Evolutionary conservation across 2,329 filamentous ascomycete species (phyloP).

Genomic region (Phaeosphaeriaceae sp.): DNA sequence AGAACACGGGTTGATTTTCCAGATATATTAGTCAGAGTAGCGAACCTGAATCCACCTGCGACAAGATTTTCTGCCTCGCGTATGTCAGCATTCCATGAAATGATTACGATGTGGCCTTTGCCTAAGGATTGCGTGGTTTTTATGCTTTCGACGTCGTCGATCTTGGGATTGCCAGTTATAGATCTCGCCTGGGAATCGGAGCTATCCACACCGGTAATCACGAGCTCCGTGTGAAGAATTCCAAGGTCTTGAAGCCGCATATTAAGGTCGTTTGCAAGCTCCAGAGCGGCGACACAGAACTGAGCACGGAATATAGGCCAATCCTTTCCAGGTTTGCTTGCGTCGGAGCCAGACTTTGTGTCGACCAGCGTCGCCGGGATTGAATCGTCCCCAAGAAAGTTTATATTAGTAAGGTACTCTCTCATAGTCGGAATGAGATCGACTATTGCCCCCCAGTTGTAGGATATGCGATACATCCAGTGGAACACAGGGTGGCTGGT

Average conservation of each 20-base stretch:
- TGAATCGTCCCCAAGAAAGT: constrained; percentile 5
- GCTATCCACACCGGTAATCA: constrained; percentile 63
- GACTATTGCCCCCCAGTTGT: constrained; percentile 72
- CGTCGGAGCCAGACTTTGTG: constrained; percentile 38
- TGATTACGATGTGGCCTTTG: constrained; percentile 77
- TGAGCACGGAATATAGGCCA: constrained; percentile 75
- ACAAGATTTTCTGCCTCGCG: constrained; percentile 68
- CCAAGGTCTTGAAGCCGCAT: constrained; percentile 67
- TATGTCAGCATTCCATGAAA: constrained; percentile 67
- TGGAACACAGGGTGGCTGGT: constrained; percentile 77
- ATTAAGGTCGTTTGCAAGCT: constrained; percentile 69
- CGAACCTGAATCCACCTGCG: constrained; percentile 76
- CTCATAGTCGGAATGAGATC: constrained; percentile 73
- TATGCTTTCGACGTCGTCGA: constrained; percentile 4
- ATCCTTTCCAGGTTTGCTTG: constrained; percentile 68
- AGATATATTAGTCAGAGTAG: constrained; percentile 34
- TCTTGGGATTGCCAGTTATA: constrained; percentile 1
- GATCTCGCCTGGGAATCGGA: constrained; percentile 2
- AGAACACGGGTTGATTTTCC: constrained; percentile 54
- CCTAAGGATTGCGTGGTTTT: constrained; percentile 55
- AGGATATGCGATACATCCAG: constrained; percentile 81
- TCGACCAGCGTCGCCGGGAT: constrained; percentile 53
- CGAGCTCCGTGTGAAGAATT: constrained; percentile 73
- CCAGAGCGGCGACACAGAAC: constrained; percentile 76
- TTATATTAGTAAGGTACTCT: constrained; percentile 59